These are phyloP conservation scores for Hemisphaericaspora lyxosophila DNA, from an alignment of 1,139 yeast genomes.

Conservation along the genomic window DNA sequence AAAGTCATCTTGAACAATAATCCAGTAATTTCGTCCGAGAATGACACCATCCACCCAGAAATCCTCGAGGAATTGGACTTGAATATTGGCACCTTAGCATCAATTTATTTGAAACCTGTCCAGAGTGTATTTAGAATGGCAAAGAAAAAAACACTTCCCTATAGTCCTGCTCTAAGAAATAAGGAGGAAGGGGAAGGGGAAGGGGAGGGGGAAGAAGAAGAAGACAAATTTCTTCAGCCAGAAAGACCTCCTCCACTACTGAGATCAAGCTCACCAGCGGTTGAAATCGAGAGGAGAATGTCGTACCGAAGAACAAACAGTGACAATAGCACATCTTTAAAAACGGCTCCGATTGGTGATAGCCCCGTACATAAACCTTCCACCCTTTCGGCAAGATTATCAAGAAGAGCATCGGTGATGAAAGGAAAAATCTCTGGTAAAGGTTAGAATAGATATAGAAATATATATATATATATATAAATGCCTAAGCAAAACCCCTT, in stretches of 20 bases:
- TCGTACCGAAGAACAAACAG: constrained; percentile 12
- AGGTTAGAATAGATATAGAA: too few relatives aligned
- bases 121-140: constrained; percentile 73
- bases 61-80: constrained; percentile 80
- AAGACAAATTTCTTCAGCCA: neutral
- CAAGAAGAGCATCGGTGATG: constrained; percentile 35
- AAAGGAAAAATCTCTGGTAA: constrained; percentile 20
- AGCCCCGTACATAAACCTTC: constrained; percentile 16
- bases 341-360: constrained; percentile 12
- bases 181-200: too few relatives aligned
- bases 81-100: constrained; percentile 78
- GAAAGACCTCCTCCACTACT: constrained; percentile 4
- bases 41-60: constrained; percentile 67
- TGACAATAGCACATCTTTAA: constrained; percentile 7
- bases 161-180: constrained; percentile 62
- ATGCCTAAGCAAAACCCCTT: constrained; percentile 1
- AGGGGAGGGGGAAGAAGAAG: constrained; percentile 3
- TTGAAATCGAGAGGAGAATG: constrained; percentile 8
- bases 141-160: constrained; percentile 51
- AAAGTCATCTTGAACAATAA: constrained; percentile 58
- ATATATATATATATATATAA: too few relatives aligned
- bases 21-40: constrained; percentile 67
- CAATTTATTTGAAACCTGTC: constrained; percentile 82
- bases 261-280: constrained; percentile 7
- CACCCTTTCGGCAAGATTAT: constrained; percentile 30